Conservation (phyloP, 805 yeast genomes). For the Wickerhamomyces ciferrii region DNA sequence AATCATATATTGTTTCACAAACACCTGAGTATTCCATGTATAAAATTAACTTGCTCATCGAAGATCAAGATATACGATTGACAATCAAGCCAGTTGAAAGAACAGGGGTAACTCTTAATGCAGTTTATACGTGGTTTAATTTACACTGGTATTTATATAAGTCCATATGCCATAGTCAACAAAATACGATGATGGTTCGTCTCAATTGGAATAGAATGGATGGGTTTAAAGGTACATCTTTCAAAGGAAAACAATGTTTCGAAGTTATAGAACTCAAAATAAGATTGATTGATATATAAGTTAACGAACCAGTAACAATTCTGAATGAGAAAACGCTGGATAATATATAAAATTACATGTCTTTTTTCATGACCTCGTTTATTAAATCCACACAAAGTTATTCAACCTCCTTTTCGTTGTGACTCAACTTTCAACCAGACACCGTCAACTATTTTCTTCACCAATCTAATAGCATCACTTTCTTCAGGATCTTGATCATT, state of each 20-base stretch:
- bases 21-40: neutral
- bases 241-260: constrained; percentile 48
- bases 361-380: neutral
- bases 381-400: neutral
- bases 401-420: constrained; percentile 50
- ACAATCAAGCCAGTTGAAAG: neutral
- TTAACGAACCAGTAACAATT: neutral
- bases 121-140: neutral
- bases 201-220: constrained; percentile 51
- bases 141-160: constrained; percentile 1
- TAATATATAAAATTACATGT: no score
- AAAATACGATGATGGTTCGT: neutral
- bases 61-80: neutral
- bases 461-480: constrained; percentile 29
- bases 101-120: neutral
- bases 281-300: neutral
- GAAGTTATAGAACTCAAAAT: constrained; percentile 38
- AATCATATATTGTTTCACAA: neutral
- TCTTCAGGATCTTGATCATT: constrained; percentile 3
- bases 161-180: neutral
- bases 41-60: neutral
- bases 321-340: neutral
- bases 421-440: constrained; percentile 40
- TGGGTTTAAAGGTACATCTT: constrained; percentile 59
- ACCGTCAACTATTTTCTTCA: constrained; percentile 45